A percentile compares a stretch with the other conserved stretches of the same genome.
These are phyloP conservation scores for Rhodotorula sp. DNA, from an alignment of 1,284 basidiomycete species.

Conservation along the genomic window DNA sequence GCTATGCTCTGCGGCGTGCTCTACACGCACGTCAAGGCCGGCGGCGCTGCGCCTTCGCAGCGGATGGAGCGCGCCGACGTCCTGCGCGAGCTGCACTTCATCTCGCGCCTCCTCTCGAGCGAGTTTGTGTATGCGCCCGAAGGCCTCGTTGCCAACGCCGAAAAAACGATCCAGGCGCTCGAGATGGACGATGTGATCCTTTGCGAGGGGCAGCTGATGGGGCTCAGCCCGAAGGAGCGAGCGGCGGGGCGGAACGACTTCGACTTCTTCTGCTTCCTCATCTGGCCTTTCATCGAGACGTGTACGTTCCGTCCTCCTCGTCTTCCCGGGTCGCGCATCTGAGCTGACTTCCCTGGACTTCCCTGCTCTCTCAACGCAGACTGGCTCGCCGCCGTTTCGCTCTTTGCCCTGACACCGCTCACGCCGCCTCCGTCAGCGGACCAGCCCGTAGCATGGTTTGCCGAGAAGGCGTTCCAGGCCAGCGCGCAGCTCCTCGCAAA, in stretches of 20 bases:
- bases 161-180: constrained; percentile 26
- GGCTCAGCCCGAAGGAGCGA: constrained; percentile 45
- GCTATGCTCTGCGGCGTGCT: constrained; percentile 32
- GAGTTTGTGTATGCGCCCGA: constrained; percentile 51
- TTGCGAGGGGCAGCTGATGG: constrained; percentile 37
- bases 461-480: constrained; percentile 49
- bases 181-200: constrained; percentile 36
- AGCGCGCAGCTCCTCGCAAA: constrained; percentile 51
- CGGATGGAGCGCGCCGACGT: constrained; percentile 46
- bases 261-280: constrained; percentile 41
- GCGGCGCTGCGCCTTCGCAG: constrained; percentile 48
- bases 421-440: constrained; percentile 10
- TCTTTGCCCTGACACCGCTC: constrained; percentile 48
- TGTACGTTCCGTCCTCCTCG: not conserved
- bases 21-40: constrained; percentile 52
- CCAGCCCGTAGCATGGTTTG: constrained; percentile 47
- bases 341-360: not conserved
- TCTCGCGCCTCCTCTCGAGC: constrained; percentile 49
- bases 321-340: not conserved
- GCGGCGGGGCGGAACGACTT: constrained; percentile 49
- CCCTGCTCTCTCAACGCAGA: constrained; percentile 9
- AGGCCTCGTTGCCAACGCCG: constrained; percentile 48
- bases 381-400: constrained; percentile 51
- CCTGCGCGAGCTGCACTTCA: constrained; percentile 46
- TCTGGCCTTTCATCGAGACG: constrained; percentile 42